These are phyloP conservation scores for Rhododendron simsii DNA, from an alignment of 148 eudicot species.

Conservation along the genomic window DNA sequence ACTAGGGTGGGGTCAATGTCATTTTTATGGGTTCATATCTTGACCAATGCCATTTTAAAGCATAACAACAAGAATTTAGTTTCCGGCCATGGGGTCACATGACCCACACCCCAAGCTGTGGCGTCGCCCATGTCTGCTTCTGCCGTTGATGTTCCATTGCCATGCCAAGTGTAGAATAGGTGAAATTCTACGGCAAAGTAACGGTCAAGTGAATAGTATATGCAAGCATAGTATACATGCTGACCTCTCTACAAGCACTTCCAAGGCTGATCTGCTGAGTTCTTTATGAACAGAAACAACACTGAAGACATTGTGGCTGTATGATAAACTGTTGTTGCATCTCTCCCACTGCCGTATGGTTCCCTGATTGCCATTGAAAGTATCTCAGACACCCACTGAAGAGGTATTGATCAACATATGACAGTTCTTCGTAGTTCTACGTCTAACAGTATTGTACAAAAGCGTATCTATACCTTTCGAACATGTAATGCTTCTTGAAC, in stretches of 20 bases:
- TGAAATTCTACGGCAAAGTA: neutral
- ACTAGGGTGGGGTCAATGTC: no score
- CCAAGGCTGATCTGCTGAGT: conserved; percentile 13
- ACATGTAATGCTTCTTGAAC: conserved; percentile 30
- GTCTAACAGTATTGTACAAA: neutral
- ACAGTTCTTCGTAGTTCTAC: neutral
- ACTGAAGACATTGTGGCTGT: conserved; percentile 12
- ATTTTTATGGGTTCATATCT: no score
- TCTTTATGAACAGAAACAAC: conserved; percentile 23
- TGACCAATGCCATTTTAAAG: no score
- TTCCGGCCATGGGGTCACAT: no score
- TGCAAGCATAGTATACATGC: neutral
- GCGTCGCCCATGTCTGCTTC: neutral
- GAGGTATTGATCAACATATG: neutral
- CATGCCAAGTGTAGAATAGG: neutral
- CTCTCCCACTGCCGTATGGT: conserved; percentile 18
- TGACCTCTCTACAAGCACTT: conserved; percentile 27
- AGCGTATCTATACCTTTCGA: conserved; percentile 10
- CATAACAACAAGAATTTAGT: no score
- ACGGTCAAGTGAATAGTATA: neutral
- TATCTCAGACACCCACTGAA: neutral
- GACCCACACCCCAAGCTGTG: no score
- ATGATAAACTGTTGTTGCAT: conserved; percentile 22
- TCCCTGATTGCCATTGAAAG: conserved; percentile 12
- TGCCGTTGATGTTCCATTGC: neutral